Conservation (phyloP, 179 eudicot species). For the Heliamphora pulchella region DNA sequence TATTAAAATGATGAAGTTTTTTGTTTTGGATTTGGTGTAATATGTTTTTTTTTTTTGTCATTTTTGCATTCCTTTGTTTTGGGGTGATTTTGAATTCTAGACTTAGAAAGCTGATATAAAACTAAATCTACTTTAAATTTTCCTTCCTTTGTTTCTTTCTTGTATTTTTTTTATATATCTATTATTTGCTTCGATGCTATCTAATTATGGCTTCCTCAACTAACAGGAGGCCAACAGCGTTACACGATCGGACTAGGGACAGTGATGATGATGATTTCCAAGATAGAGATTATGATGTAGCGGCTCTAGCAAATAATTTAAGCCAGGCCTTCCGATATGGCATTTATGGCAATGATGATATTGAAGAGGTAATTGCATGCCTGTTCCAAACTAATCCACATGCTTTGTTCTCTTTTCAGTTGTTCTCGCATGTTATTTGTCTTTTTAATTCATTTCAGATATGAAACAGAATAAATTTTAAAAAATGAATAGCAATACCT, state of each 20-base stretch:
- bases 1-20: background rate
- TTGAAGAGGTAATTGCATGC: constrained; percentile 53
- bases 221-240: constrained; percentile 79
- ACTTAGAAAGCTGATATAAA: background rate
- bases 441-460: background rate
- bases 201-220: background rate
- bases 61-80: background rate
- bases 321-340: constrained; percentile 90
- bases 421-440: background rate
- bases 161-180: background rate
- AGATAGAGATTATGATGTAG: constrained; percentile 94
- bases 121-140: background rate
- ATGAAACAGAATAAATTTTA: background rate
- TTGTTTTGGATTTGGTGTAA: background rate
- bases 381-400: background rate
- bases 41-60: background rate
- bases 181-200: background rate
- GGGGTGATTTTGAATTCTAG: background rate
- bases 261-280: constrained; percentile 95
- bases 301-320: constrained; percentile 83
- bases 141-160: background rate
- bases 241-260: constrained; percentile 72
- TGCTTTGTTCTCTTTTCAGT: background rate
- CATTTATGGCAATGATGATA: constrained; percentile 57
- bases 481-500: background rate